Percentiles rank a stretch among this genome's conserved stretches.
Conservation (phyloP, 2,329 filamentous ascomycete species). For the Ophiostoma ips region DNA sequence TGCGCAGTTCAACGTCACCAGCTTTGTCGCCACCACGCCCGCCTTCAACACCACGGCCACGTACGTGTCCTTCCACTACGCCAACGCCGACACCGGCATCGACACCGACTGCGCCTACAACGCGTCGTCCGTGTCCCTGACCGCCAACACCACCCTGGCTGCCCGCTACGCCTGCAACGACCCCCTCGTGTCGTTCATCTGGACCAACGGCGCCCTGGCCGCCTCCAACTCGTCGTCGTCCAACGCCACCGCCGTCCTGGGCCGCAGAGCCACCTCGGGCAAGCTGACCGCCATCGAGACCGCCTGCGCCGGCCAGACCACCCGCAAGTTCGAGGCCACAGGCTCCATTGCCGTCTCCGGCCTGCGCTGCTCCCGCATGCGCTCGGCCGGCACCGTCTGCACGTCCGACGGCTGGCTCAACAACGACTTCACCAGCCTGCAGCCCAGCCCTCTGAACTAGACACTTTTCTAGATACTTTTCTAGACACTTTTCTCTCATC, state of each 20-base stretch:
- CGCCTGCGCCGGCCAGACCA: slow-evolving; percentile 23
- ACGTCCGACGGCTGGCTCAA: not conserved
- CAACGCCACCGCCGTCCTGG: not conserved
- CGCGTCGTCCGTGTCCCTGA: slow-evolving; percentile 24
- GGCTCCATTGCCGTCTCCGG: slow-evolving; percentile 6
- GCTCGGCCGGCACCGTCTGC: slow-evolving; percentile 9
- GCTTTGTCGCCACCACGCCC: slow-evolving; percentile 22
- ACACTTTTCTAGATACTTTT: not conserved
- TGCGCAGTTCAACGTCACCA: slow-evolving; percentile 25
- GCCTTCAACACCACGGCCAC: slow-evolving; percentile 20
- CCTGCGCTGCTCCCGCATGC: slow-evolving; percentile 7
- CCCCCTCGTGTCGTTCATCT: slow-evolving; percentile 29
- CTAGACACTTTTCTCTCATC: too few relatives aligned
- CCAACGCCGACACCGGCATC: slow-evolving; percentile 26
- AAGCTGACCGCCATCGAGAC: slow-evolving; percentile 31
- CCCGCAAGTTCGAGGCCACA: slow-evolving; percentile 11
- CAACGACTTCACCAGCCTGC: slow-evolving; percentile 13
- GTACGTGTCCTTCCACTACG: slow-evolving; percentile 26
- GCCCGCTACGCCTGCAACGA: slow-evolving; percentile 31
- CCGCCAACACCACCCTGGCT: slow-evolving; percentile 17
- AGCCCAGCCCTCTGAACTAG: slow-evolving; percentile 12
- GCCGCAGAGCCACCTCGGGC: too few relatives aligned
- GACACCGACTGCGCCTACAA: slow-evolving; percentile 31
- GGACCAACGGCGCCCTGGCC: slow-evolving; percentile 14
- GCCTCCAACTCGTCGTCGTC: not conserved